phyloP scores from a whole-genome alignment of 1,284 basidiomycete genomes.

The Sutorius eximius region DNA sequence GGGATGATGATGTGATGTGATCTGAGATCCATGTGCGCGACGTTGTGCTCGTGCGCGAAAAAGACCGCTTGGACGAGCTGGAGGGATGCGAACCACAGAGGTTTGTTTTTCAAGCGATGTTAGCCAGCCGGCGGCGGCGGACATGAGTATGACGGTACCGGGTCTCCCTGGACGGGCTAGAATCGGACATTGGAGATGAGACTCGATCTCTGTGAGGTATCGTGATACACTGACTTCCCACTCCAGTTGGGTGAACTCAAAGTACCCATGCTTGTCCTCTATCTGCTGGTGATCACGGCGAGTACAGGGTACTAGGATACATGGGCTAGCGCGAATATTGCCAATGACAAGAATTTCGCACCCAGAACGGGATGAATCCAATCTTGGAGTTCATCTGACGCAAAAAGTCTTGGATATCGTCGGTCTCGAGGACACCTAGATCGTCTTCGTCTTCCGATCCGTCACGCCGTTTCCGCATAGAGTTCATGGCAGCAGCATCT shows the following conservation, averaged over 20 bases:
- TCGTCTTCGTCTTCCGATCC: background rate
- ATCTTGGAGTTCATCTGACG: slow-evolving; percentile 8
- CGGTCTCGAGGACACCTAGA: background rate
- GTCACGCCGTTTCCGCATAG: background rate
- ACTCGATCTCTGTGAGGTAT: background rate
- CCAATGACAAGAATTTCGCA: background rate
- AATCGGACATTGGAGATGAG: background rate
- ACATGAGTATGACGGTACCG: background rate
- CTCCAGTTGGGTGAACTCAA: background rate
- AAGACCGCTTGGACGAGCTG: slow-evolving; percentile 10
- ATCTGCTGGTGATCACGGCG: background rate
- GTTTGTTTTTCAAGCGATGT: background rate
- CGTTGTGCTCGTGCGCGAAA: slow-evolving; percentile 10
- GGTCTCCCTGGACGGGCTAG: background rate
- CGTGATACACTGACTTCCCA: background rate
- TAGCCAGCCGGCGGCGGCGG: background rate
- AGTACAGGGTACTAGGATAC: background rate
- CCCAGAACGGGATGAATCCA: background rate
- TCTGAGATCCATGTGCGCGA: background rate
- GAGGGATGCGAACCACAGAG: slow-evolving; percentile 3
- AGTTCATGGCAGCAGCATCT: background rate
- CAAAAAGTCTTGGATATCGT: slow-evolving; percentile 9
- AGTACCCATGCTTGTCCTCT: background rate
- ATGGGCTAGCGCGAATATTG: background rate
- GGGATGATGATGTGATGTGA: background rate